Conservation (phyloP, 345 rosid genomes). For the Sisymbrium altissimum region DNA sequence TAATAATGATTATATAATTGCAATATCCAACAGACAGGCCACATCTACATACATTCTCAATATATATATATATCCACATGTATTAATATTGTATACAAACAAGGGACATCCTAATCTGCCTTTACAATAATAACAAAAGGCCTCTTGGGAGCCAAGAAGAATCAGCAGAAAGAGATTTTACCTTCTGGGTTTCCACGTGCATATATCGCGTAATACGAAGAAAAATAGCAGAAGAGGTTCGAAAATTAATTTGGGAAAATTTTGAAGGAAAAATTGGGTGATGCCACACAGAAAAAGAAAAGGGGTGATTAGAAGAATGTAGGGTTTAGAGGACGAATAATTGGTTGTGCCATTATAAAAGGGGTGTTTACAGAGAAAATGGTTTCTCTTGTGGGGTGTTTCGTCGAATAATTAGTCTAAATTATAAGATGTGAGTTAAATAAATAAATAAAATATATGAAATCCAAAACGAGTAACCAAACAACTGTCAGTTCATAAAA, state of each 20-base stretch:
- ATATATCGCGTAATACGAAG: constrained; percentile 24
- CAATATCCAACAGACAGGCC: neutral
- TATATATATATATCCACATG: neutral
- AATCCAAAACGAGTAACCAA: constrained; percentile 15
- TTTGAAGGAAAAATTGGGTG: neutral
- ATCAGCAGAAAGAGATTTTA: constrained; percentile 25
- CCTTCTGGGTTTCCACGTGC: constrained; percentile 66
- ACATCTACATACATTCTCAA: constrained; percentile 24
- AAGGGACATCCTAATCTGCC: neutral
- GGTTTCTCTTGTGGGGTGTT: constrained; percentile 3
- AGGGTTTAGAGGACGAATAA: neutral
- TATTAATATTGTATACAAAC: neutral
- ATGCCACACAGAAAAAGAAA: neutral
- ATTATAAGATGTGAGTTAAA: neutral
- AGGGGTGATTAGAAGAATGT: neutral
- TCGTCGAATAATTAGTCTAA: neutral
- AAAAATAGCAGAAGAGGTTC: neutral
- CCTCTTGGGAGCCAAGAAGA: constrained; percentile 30
- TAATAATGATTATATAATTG: constrained; percentile 35
- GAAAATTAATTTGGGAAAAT: neutral
- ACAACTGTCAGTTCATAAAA: constrained; percentile 33
- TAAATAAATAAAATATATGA: neutral
- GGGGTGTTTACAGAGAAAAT: neutral
- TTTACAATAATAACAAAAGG: constrained; percentile 20
- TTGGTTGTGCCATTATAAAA: neutral